phyloP scores from a whole-genome alignment of 352 stramenopile species.

The Globisporangium mamillatum region DNA sequence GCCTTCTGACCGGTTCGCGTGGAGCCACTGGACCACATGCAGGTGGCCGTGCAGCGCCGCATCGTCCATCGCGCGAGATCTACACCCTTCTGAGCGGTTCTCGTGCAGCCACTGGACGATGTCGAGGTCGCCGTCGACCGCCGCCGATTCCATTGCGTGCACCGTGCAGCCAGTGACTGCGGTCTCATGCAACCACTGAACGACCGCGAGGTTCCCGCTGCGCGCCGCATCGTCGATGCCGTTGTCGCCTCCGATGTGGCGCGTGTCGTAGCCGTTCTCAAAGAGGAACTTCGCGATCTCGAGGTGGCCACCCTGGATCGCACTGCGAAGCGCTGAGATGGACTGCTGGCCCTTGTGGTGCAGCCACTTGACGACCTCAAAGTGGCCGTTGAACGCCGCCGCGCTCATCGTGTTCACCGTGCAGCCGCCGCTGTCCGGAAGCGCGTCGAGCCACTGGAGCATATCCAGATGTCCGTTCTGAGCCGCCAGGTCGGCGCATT shows the following conservation, averaged over 20 bases:
- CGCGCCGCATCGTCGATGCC: conserved; percentile 8
- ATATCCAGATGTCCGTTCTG: conserved; percentile 7
- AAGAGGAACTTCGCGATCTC: conserved; percentile 15
- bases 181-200: conserved; percentile 5
- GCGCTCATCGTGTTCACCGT: neutral
- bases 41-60: neutral
- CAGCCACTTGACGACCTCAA: conserved; percentile 15
- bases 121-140: conserved; percentile 6
- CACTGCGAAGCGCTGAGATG: conserved; percentile 8
- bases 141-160: conserved; percentile 10
- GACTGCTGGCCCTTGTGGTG: conserved; percentile 10
- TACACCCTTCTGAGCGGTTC: conserved; percentile 3
- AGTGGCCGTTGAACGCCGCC: conserved; percentile 5
- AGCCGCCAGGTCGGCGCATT: conserved; percentile 6
- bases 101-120: conserved; percentile 6
- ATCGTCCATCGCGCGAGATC: neutral
- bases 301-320: conserved; percentile 6
- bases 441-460: conserved; percentile 9
- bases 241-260: conserved; percentile 5
- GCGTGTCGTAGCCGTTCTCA: conserved; percentile 12
- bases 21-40: neutral
- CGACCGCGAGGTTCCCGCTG: conserved; percentile 12
- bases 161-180: neutral
- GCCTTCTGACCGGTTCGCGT: neutral
- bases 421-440: neutral